phyloP scores from a whole-genome alignment of 2,329 filamentous ascomycete species.

The Cercospora sojina region DNA sequence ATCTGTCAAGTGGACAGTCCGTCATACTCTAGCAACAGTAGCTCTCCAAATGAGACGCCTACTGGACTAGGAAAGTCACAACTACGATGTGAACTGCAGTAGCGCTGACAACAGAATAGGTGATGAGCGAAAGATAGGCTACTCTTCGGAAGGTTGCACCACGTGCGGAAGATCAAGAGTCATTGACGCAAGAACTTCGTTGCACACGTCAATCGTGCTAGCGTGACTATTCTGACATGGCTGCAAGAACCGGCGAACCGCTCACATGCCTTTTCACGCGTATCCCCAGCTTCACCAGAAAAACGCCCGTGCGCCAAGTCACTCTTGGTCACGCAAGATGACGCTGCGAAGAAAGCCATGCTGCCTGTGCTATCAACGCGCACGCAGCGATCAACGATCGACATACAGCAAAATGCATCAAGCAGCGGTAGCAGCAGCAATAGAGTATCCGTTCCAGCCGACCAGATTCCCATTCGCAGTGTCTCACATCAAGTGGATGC shows the following conservation, averaged over 20 bases:
- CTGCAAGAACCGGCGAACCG: background rate
- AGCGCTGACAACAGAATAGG: background rate
- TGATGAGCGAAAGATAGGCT: background rate
- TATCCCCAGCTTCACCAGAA: background rate
- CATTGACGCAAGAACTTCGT: background rate
- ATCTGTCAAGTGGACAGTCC: background rate
- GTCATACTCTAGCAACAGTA: background rate
- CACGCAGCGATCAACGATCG: background rate
- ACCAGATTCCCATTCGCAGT: background rate
- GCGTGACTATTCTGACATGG: background rate
- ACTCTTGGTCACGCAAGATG: background rate
- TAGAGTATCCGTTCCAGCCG: background rate
- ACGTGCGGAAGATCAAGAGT: background rate
- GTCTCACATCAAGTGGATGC: background rate
- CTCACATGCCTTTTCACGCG: background rate
- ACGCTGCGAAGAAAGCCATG: background rate
- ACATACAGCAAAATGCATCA: background rate
- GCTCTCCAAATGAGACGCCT: background rate
- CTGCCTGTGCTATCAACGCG: background rate
- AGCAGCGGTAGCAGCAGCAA: background rate
- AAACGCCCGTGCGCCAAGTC: background rate
- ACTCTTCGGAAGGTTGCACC: constrained; percentile 1
- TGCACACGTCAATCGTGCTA: background rate
- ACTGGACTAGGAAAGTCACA: background rate
- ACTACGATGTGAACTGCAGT: background rate